Evolutionary conservation across 1,139 yeast genomes (phyloP).

Genomic region (Geotrichum bryndzae): DNA sequence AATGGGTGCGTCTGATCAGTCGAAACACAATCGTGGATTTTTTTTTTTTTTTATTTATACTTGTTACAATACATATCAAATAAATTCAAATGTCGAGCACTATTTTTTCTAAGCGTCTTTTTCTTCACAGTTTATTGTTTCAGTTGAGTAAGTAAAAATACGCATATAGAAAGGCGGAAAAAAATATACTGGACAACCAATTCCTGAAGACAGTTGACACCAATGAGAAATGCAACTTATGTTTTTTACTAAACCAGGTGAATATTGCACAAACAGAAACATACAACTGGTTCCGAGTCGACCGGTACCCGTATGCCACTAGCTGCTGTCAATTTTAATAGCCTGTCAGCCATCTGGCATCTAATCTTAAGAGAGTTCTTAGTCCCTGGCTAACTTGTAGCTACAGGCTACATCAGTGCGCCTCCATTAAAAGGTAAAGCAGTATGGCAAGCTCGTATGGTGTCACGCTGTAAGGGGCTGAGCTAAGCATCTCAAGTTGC

Average conservation of each 20-base stretch:
- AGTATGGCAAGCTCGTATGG: background rate
- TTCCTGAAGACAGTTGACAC: background rate
- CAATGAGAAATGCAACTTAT: background rate
- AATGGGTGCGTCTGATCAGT: background rate
- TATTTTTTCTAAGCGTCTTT: background rate
- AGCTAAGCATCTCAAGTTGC: background rate
- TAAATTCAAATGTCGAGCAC: background rate
- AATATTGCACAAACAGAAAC: background rate
- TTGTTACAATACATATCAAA: background rate
- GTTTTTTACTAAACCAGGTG: background rate
- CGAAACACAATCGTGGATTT: background rate
- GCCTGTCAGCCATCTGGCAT: too few species aligned
- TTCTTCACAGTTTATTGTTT: background rate
- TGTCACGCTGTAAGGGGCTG: background rate
- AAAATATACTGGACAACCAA: background rate
- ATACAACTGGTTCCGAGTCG: background rate
- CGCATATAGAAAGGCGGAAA: too few species aligned
- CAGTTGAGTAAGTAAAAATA: too few species aligned
- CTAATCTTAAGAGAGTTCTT: too few species aligned
- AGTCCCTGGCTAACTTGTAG: background rate
- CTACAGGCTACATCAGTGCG: background rate
- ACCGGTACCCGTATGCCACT: background rate
- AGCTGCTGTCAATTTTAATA: background rate
- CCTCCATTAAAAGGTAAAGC: background rate
- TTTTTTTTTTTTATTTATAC: background rate